Conservation (phyloP, 2,329 filamentous ascomycete species). For the Lomentospora prolificans region DNA sequence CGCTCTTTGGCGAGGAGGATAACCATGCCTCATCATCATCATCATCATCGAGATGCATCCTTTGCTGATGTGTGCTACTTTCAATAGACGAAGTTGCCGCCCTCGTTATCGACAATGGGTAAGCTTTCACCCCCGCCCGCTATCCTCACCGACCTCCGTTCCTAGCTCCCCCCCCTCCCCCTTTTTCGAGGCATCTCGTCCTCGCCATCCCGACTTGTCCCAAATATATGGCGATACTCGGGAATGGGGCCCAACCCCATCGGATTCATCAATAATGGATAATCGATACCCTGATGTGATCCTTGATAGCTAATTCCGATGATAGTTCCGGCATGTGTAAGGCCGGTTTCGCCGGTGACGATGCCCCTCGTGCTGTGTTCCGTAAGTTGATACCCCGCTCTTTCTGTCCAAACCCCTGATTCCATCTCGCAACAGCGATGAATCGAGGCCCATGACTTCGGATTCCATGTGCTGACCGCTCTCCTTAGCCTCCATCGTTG, state of each 20-base stretch:
- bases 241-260: neutral
- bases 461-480: constrained; percentile 24
- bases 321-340: constrained; percentile 99
- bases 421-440: constrained; percentile 14
- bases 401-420: constrained; percentile 13
- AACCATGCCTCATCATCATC: neutral
- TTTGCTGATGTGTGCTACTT: constrained; percentile 31
- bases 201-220: neutral
- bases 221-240: neutral
- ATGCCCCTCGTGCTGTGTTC: constrained; percentile 99
- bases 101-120: constrained; percentile 99
- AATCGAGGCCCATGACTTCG: neutral
- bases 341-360: constrained; percentile 99
- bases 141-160: constrained; percentile 26
- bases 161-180: constrained; percentile 11
- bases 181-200: constrained; percentile 9
- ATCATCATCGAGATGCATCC: neutral
- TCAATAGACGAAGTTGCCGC: constrained; percentile 96
- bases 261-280: neutral
- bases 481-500: constrained; percentile 86
- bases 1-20: neutral
- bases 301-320: constrained; percentile 5
- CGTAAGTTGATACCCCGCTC: constrained; percentile 60
- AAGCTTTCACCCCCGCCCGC: constrained; percentile 44
- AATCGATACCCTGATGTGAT: neutral